Conservation (phyloP, 192 early-diverging fungal species). For the Mortierella claussenii region DNA sequence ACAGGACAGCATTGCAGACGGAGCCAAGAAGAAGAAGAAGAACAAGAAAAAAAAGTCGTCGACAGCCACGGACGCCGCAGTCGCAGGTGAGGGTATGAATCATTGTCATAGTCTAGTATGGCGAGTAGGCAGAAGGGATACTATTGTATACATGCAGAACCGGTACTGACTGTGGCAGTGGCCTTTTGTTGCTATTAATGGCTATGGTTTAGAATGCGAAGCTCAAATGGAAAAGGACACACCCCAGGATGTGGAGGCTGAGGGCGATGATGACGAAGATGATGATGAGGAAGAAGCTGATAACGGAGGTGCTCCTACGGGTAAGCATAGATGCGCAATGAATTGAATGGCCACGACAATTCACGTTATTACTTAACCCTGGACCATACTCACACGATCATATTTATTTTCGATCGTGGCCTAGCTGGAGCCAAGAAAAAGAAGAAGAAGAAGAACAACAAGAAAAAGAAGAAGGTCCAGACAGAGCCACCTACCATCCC, state of each 20-base stretch:
- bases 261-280: neutral
- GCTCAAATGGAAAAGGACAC: neutral
- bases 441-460: conserved; percentile 52
- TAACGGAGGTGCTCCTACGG: conserved; percentile 1
- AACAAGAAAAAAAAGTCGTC: conserved; percentile 23
- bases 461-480: conserved; percentile 57
- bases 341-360: no score
- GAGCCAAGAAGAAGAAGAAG: neutral
- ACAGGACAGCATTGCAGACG: neutral
- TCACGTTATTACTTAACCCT: no score
- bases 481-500: conserved; percentile 76
- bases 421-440: conserved; percentile 35
- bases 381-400: no score
- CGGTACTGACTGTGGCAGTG: no score
- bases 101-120: no score
- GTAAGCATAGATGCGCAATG: no score
- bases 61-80: neutral
- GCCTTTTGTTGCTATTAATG: no score
- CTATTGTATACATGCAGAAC: neutral
- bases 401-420: neutral
- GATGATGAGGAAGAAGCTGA: conserved; percentile 19
- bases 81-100: neutral
- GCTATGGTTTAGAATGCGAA: no score
- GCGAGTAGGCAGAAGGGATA: neutral
- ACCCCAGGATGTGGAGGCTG: neutral